phyloP scores from a whole-genome alignment of 139 green algal genomes.

The Raphidocelis subcapitata region DNA sequence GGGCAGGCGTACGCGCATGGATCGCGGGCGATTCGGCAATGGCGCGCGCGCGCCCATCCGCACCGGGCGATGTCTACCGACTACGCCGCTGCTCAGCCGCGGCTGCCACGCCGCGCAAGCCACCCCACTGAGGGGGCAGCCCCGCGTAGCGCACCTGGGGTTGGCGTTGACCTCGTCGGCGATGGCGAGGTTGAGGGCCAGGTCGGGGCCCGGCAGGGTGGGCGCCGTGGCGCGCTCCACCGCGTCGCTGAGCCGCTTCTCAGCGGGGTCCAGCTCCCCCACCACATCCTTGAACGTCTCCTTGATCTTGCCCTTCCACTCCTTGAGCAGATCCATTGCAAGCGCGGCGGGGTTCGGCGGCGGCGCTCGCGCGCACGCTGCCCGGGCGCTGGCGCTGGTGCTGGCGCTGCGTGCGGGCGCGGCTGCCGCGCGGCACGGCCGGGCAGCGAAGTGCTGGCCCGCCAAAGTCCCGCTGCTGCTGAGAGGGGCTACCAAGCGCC shows the following conservation, averaged over 20 bases:
- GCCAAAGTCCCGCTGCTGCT: too few relatives aligned
- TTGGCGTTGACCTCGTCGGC: slow-evolving; percentile 53
- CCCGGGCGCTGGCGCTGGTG: background rate
- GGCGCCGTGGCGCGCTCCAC: slow-evolving; percentile 43
- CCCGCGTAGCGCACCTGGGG: background rate
- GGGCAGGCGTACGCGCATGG: too few relatives aligned
- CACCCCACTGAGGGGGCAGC: background rate
- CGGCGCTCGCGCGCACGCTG: background rate
- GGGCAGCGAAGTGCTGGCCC: too few relatives aligned
- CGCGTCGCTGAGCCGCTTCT: slow-evolving; percentile 27
- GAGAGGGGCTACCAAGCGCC: too few relatives aligned
- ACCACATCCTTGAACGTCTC: slow-evolving; percentile 9
- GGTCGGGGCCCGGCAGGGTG: slow-evolving; percentile 44
- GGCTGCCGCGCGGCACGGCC: too few relatives aligned
- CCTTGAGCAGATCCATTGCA: slow-evolving; percentile 7
- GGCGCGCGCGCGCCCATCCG: background rate
- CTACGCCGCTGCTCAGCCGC: background rate
- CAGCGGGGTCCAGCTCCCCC: slow-evolving; percentile 29
- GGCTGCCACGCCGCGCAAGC: background rate
- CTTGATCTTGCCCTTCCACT: slow-evolving; percentile 14
- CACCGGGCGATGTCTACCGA: background rate
- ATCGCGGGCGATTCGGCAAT: background rate
- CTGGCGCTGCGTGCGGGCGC: too few relatives aligned
- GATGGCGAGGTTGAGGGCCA: slow-evolving; percentile 47
- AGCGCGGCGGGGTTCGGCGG: background rate